phyloP scores from a whole-genome alignment of 106 monocot genomes.

The Dioscorea alata region DNA sequence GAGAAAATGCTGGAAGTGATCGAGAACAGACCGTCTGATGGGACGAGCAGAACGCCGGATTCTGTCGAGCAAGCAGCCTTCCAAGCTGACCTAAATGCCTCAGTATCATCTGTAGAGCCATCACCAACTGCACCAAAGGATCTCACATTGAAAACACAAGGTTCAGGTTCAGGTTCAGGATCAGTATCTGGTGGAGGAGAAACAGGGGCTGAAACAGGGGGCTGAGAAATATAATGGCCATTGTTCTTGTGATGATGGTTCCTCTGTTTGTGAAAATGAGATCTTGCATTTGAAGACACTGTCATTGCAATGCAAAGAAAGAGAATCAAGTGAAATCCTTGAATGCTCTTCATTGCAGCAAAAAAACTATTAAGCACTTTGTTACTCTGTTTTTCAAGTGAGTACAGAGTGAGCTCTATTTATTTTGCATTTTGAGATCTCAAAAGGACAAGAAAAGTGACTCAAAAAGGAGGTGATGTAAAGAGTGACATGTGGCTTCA shows the following conservation, averaged over 20 bases:
- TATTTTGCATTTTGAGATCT: neutral
- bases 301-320: conserved; percentile 2
- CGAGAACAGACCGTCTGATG: conserved; percentile 57
- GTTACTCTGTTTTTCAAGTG: neutral
- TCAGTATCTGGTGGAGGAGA: conserved; percentile 6
- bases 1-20: conserved; percentile 85
- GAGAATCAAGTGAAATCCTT: neutral
- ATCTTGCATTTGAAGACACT: conserved; percentile 25
- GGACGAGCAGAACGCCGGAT: conserved; percentile 56
- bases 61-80: conserved; percentile 59
- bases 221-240: neutral
- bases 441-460: neutral
- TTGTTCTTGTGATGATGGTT: neutral
- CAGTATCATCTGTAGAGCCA: conserved; percentile 71
- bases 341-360: neutral
- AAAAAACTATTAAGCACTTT: neutral
- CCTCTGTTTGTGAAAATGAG: conserved; percentile 40
- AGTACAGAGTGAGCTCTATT: neutral
- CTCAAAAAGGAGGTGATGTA: neutral
- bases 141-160: conserved; percentile 59
- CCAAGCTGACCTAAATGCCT: conserved; percentile 74
- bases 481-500: neutral
- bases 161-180: conserved; percentile 11
- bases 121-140: conserved; percentile 73
- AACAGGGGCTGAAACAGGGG: conserved; percentile 17